Evolutionary conservation across 176 grass and related monocot species (phyloP).

Genomic region (Elymus sibiricus): DNA sequence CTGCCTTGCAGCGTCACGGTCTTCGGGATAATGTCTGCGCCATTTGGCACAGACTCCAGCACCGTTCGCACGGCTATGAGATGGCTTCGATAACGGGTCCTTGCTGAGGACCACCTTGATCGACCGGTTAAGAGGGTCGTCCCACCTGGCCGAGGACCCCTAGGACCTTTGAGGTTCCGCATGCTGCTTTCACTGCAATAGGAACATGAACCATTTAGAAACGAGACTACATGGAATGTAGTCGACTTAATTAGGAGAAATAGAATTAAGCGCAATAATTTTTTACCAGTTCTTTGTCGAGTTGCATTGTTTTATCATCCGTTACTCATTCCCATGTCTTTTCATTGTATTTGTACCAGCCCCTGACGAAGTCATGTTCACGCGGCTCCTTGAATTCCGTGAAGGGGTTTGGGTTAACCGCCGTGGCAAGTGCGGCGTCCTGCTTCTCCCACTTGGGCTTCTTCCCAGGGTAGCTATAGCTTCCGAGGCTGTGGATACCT

Average conservation of each 20-base stretch:
- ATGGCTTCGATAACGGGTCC: neutral
- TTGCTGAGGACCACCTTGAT: neutral
- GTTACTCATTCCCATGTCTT: neutral
- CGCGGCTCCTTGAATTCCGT: neutral
- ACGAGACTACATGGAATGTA: no score
- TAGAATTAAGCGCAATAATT: neutral
- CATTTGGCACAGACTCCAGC: neutral
- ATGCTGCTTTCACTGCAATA: neutral
- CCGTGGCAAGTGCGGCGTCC: neutral
- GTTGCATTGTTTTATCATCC: neutral
- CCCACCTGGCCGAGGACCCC: neutral
- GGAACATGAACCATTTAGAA: no score
- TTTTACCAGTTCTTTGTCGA: neutral
- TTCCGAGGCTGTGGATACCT: neutral
- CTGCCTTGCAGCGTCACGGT: no score
- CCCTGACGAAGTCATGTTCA: neutral
- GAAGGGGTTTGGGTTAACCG: neutral
- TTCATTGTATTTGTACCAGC: neutral
- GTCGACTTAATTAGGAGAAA: neutral
- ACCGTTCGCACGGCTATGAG: neutral
- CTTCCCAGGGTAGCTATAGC: neutral
- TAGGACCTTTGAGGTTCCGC: neutral
- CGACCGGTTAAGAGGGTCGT: neutral
- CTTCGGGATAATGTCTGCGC: neutral
- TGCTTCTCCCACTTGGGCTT: neutral